Conservation (phyloP, 2,329 filamentous ascomycete genomes). For the Fonsecaea multimorphosa region DNA sequence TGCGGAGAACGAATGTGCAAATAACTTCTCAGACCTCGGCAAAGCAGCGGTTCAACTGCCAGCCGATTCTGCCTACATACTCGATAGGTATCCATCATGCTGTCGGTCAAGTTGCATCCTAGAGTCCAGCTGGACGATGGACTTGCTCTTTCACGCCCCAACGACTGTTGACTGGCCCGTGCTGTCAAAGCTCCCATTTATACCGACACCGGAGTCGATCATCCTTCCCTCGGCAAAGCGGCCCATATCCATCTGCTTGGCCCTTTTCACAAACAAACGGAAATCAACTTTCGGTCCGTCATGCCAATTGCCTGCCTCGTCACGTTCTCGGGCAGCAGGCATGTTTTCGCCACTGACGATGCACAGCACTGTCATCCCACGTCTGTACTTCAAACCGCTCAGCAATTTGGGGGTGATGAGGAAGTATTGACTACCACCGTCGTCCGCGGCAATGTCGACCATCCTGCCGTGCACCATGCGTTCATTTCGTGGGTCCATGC, state of each 20-base stretch:
- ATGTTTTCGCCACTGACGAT: slow-evolving; percentile 83
- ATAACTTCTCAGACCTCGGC: not conserved
- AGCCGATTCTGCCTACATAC: not conserved
- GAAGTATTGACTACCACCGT: slow-evolving; percentile 75
- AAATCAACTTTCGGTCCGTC: slow-evolving; percentile 49
- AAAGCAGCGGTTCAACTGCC: not conserved
- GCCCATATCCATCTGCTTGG: slow-evolving; percentile 43
- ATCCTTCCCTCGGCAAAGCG: slow-evolving; percentile 15
- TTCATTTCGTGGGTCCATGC: slow-evolving; percentile 98
- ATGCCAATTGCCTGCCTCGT: slow-evolving; percentile 32
- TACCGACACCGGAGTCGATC: slow-evolving; percentile 24
- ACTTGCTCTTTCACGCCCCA: slow-evolving; percentile 25
- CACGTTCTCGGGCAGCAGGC: slow-evolving; percentile 42
- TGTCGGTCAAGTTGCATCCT: not conserved
- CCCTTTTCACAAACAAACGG: slow-evolving; percentile 44
- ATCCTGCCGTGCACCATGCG: slow-evolving; percentile 97
- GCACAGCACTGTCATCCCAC: slow-evolving; percentile 89
- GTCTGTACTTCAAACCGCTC: slow-evolving; percentile 81
- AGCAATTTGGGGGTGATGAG: slow-evolving; percentile 96
- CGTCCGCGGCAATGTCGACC: slow-evolving; percentile 92
- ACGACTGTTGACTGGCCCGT: slow-evolving; percentile 22
- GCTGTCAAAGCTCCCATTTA: slow-evolving; percentile 13
- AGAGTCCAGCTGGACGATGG: not conserved
- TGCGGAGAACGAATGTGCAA: slow-evolving; percentile 7
- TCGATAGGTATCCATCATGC: not conserved